phyloP scores from a whole-genome alignment of 202 grass and related monocot species.

The Setaria italica region DNA sequence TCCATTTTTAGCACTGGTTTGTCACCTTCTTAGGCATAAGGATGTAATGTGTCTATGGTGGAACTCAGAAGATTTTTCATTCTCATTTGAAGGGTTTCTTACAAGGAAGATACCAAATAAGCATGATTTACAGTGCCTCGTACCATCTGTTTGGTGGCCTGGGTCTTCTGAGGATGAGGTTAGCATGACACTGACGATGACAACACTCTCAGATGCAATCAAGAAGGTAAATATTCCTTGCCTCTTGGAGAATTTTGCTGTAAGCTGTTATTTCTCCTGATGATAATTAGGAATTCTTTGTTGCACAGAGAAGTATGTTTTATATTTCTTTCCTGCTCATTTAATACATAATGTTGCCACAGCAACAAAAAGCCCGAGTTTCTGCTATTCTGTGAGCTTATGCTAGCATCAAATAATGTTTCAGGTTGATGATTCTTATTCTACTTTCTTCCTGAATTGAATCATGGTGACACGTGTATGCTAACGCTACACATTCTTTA shows the following conservation, averaged over 20 bases:
- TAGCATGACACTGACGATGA: slow-evolving; percentile 76
- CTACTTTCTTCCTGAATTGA: not conserved
- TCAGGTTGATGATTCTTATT: not conserved
- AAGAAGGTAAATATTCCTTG: slow-evolving; percentile 59
- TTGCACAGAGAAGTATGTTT: not conserved
- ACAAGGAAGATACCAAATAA: slow-evolving; percentile 81
- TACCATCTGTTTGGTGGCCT: slow-evolving; percentile 94
- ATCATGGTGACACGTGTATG: not conserved
- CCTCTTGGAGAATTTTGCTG: slow-evolving; percentile 16
- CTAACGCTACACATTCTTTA: not conserved
- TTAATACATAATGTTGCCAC: slow-evolving; percentile 11
- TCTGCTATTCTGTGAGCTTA: not conserved
- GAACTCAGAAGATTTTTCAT: slow-evolving; percentile 67
- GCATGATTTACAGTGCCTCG: slow-evolving; percentile 75
- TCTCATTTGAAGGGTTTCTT: slow-evolving; percentile 82
- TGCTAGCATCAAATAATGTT: not conserved
- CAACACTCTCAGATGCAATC: slow-evolving; percentile 68
- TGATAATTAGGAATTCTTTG: slow-evolving; percentile 7
- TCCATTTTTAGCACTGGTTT: slow-evolving; percentile 71
- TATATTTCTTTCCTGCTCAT: not conserved
- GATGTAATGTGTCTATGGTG: slow-evolving; percentile 81
- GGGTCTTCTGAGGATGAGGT: slow-evolving; percentile 73
- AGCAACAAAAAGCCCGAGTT: not conserved
- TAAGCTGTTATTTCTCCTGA: not conserved
- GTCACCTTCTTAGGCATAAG: slow-evolving; percentile 69